phyloP scores from a whole-genome alignment of 805 yeast genomes.

The Ogataea philodendri region DNA sequence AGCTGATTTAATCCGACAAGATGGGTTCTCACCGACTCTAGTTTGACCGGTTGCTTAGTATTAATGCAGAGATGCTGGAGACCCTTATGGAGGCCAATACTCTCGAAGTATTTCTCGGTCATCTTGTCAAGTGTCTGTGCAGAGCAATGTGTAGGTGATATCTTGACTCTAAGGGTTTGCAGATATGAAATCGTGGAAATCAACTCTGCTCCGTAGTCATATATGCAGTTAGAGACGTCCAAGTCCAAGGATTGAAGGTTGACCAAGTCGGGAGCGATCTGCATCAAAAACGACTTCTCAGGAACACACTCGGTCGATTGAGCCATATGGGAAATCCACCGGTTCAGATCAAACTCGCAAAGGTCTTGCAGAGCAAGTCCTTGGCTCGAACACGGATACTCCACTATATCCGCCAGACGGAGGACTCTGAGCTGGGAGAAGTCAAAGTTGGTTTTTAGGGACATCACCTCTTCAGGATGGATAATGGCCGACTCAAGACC shows the following conservation, averaged over 20 bases:
- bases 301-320: too few species aligned
- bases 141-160: slow-evolving; percentile 12
- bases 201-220: slow-evolving; percentile 5
- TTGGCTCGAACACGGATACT: slow-evolving; percentile 9
- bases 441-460: slow-evolving; percentile 15
- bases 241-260: slow-evolving; percentile 19
- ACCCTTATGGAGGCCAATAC: slow-evolving; percentile 1
- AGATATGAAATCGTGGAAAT: slow-evolving; percentile 15
- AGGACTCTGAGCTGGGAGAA: slow-evolving; percentile 18
- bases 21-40: not conserved
- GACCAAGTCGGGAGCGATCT: slow-evolving; percentile 14
- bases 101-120: not conserved
- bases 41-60: not conserved
- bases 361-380: too few species aligned
- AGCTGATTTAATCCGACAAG: not conserved
- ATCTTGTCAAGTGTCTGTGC: slow-evolving; percentile 3
- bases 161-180: slow-evolving; percentile 21
- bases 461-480: slow-evolving; percentile 13
- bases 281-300: too few species aligned
- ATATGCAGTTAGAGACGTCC: slow-evolving; percentile 20
- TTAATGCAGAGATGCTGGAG: slow-evolving; percentile 1
- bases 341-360: slow-evolving; percentile 18
- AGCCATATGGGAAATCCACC: slow-evolving; percentile 7
- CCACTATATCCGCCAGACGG: slow-evolving; percentile 22
- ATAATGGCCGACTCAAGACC: slow-evolving; percentile 19